A percentile compares a stretch with the other conserved stretches of the same genome.
Evolutionary conservation across 2,329 filamentous ascomycete species (phyloP).

Genomic region (Pseudogymnoascus sp.): DNA sequence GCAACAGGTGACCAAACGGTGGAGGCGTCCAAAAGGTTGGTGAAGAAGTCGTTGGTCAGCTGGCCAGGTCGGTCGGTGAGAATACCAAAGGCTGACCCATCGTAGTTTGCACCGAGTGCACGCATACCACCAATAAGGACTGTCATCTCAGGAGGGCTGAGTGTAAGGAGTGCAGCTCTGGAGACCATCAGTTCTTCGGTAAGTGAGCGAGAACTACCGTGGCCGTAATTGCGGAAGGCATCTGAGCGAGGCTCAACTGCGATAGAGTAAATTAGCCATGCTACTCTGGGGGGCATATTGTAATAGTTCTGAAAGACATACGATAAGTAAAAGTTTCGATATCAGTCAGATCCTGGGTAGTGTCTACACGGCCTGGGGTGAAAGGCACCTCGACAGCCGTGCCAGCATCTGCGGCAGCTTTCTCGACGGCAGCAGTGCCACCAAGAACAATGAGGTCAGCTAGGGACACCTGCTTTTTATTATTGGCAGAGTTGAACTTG

Average conservation of each 20-base stretch:
- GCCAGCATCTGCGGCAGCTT: constrained; percentile 33
- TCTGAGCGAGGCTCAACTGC: constrained; percentile 43
- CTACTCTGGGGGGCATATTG: neutral
- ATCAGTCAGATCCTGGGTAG: constrained; percentile 48
- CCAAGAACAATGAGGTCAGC: constrained; percentile 52
- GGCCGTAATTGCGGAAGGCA: constrained; percentile 53
- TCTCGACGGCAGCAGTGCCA: constrained; percentile 47
- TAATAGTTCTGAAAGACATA: neutral
- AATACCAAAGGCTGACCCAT: constrained; percentile 45
- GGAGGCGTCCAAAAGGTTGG: constrained; percentile 49
- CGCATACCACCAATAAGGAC: constrained; percentile 50
- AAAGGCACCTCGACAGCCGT: constrained; percentile 41
- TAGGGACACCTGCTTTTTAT: constrained; percentile 48
- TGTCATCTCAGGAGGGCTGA: constrained; percentile 47
- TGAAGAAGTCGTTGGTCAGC: constrained; percentile 54
- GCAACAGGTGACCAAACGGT: constrained; percentile 43
- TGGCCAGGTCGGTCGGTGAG: constrained; percentile 46
- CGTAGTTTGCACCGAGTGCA: constrained; percentile 47
- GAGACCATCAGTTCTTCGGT: constrained; percentile 50
- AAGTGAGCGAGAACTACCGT: constrained; percentile 40
- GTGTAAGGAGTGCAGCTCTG: constrained; percentile 46
- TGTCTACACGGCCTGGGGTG: constrained; percentile 49
- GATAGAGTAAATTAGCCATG: neutral
- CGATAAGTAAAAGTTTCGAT: constrained; percentile 42
- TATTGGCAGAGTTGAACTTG: constrained; percentile 43